Percentiles rank a stretch among this genome's conserved stretches.
These are phyloP conservation scores for Trichoderma lentiforme DNA, from an alignment of 2,329 filamentous ascomycete genomes.

Conservation along the genomic window DNA sequence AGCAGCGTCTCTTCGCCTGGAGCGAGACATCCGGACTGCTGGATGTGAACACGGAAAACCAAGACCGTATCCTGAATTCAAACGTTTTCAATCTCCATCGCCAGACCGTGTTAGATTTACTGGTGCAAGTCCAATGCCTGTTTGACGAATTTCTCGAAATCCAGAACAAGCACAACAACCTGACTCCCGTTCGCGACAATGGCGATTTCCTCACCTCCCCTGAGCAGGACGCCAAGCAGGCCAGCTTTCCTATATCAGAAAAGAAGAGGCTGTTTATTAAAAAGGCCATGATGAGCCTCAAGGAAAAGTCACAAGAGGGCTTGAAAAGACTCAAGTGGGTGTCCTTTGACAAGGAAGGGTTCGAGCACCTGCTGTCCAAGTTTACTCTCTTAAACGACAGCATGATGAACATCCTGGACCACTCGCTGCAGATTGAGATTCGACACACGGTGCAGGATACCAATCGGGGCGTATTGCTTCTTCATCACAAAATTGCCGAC, in stretches of 20 bases:
- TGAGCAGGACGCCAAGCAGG: constrained; percentile 43
- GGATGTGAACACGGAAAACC: constrained; percentile 41
- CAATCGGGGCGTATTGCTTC: constrained; percentile 44
- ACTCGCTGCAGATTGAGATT: constrained; percentile 46
- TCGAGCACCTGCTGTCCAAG: constrained; percentile 42
- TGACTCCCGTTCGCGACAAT: constrained; percentile 34
- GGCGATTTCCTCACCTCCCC: constrained; percentile 36
- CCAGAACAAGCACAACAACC: constrained; percentile 38
- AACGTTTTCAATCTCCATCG: constrained; percentile 48
- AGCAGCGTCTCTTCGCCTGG: constrained; percentile 49
- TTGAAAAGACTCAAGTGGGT: constrained; percentile 39
- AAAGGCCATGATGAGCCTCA: constrained; percentile 41
- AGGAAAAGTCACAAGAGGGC: constrained; percentile 35
- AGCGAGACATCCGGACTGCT: constrained; percentile 48
- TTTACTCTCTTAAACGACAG: constrained; percentile 46
- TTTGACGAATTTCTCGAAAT: constrained; percentile 46
- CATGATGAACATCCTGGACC: constrained; percentile 47
- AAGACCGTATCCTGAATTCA: constrained; percentile 42
- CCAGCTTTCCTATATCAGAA: constrained; percentile 43
- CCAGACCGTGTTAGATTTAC: constrained; percentile 46
- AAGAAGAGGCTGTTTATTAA: constrained; percentile 42
- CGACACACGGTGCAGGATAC: constrained; percentile 47
- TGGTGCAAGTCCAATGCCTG: constrained; percentile 46
- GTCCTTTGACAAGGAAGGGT: constrained; percentile 45
- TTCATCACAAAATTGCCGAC: constrained; percentile 46